Conservation (phyloP, 1,139 yeast species). For the Williopsis jadinii region DNA sequence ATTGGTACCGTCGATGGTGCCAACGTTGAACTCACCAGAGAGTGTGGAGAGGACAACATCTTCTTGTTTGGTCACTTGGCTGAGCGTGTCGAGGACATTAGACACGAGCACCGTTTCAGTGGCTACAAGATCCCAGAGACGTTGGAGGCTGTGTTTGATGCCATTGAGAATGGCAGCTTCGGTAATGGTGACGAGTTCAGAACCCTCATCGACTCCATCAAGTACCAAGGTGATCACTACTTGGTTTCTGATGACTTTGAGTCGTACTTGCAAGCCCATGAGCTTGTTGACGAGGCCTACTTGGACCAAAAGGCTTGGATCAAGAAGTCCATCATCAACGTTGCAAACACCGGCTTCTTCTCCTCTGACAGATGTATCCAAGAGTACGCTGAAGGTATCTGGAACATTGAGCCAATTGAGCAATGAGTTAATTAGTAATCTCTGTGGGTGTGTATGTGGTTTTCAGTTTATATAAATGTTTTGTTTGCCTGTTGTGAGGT, state of each 20-base stretch:
- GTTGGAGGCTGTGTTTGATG: constrained; percentile 55
- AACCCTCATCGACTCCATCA: constrained; percentile 62
- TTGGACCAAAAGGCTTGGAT: constrained; percentile 66
- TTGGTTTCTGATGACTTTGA: constrained; percentile 87
- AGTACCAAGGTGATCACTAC: constrained; percentile 75
- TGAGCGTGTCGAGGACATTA: constrained; percentile 79
- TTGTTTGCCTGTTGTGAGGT: too few relatives aligned
- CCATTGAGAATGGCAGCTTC: constrained; percentile 63
- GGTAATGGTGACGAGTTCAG: constrained; percentile 67
- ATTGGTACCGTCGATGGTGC: constrained; percentile 98
- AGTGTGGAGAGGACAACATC: constrained; percentile 88
- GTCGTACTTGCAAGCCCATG: constrained; percentile 76
- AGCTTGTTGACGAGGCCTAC: constrained; percentile 65
- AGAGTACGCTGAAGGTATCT: constrained; percentile 87
- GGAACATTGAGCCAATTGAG: constrained; percentile 76
- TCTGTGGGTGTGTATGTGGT: too few relatives aligned
- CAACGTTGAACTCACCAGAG: constrained; percentile 90
- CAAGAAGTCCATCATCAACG: constrained; percentile 67
- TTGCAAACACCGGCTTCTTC: constrained; percentile 93
- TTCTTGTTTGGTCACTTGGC: constrained; percentile 88
- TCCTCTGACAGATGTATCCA: constrained; percentile 86
- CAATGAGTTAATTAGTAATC: background rate
- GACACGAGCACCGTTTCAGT: constrained; percentile 66
- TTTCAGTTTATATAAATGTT: too few relatives aligned
- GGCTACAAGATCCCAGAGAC: constrained; percentile 43